Base-by-base conservation (phyloP, 164 flowering plant species). In the Vitis labrusca region DNA sequence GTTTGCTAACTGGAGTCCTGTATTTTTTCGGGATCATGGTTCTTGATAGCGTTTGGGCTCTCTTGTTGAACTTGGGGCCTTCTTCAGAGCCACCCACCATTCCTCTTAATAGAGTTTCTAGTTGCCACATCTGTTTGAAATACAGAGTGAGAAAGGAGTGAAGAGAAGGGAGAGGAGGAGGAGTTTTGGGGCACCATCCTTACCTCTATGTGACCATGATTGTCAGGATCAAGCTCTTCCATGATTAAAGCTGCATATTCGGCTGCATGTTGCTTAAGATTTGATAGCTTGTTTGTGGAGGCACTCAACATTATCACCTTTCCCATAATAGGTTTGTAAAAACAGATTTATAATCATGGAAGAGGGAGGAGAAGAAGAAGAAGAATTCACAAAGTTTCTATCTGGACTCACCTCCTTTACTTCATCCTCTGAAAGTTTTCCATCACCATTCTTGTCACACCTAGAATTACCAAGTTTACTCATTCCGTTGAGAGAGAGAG, bases 401-500 rank as follows among this genome's bases (percentile, higher is more conserved):
- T 23, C 10, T 23, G 30, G 11, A 9, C 80, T 75, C 74, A 93
- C 97, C 97, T 95, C 97, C 73, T 82, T 85, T 30, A 95, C 99
- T 73, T 92, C 99, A 0, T 89, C 93, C 76, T 95, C 97, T 9
- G 97, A 85, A 32, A 95, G 82, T 73, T 74, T 86, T 55, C 99
- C 99, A 77, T 95, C 99, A 0, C 99, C 98, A 77, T 95, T 86
- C 81, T 91, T 93, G 82, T 93, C 99, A 64, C 97, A 95, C 97
- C 98, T 95, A 65, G 59, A 29, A 6, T 11, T 23, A 48, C 29
- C 14, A 53, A 49, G 9, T 50, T 12, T n/a, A 32, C 13, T 32
- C 16, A 17, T 54, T 11, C 15, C 50, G 13, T 48, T 13, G 44
- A 27, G 8, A 16, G 57, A n/a, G 8, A 63, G 48, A 66, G 29